Evolutionary conservation across 176 grass and related monocot genomes (phyloP), one percentile per base, ranked within the genome.

Genomic region (Rhynchospora tenuis): DNA sequence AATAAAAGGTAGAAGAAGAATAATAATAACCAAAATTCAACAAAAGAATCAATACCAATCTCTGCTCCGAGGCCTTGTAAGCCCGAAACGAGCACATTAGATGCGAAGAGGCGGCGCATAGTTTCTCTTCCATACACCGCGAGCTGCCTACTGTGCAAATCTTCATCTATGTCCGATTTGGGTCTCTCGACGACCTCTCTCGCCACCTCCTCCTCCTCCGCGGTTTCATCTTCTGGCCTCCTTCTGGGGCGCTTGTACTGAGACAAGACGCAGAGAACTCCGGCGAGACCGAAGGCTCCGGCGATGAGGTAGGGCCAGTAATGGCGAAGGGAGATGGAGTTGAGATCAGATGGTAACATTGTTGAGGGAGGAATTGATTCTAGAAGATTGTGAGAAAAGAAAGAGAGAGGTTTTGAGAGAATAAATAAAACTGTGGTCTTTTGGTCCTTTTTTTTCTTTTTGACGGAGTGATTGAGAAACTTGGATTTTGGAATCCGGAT

Each of bases 101-200:
- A 97, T 22, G 60, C 94, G 15, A 97, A 97, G 54, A 97, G 94
- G 5, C 94, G 89, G 88, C 87, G 89, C 94, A 97, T 97, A 55
- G 94, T 97, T 73, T 94, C 91, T 83, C 94, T 85, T 1, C 94
- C 94, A 7, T 97, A 97, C 72, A 94, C 94, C 12, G 94, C 94
- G 31, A 94, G 89, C 80, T 97, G 94, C 79, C 94, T 86, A 16
- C 94, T 97, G 85, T 97, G 94, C 28, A 97, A 90, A 77, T 97
- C 89, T 81, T 97, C 94, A 29, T 97, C 94, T 83, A 97, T 97
- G 88, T 97, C 94, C 9, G 84, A 56, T 16, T 52, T 85, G 48
- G 43, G 27, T 70, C 68, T 58, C 81, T 59, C 82, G 19, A 19
- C 78, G 29, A 73, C 14, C 64, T 73, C 24, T 15, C 24, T 46